A percentile compares a stretch with the other conserved stretches of the same genome.
Evolutionary conservation across 805 yeast species (phyloP).

Genomic region (Candida krabiensis): DNA sequence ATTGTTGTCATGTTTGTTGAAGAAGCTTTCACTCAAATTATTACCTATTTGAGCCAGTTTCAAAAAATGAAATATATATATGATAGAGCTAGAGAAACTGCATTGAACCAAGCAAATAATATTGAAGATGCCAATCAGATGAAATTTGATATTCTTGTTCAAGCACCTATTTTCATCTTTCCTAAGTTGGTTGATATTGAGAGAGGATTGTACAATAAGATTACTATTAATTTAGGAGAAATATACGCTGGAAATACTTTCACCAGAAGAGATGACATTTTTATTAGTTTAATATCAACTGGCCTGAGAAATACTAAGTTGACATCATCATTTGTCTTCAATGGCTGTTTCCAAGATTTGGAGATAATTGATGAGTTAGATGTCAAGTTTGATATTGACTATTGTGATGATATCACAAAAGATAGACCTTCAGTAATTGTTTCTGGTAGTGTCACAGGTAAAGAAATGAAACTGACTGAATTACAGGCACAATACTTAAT

Average conservation of each 20-base stretch:
- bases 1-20: constrained; percentile 77
- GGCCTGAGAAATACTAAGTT: constrained; percentile 74
- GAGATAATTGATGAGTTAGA: constrained; percentile 70
- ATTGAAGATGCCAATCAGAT: constrained; percentile 58
- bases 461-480: constrained; percentile 69
- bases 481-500: constrained; percentile 61
- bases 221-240: constrained; percentile 82
- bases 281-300: constrained; percentile 57
- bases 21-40: constrained; percentile 67
- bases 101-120: constrained; percentile 72
- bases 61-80: constrained; percentile 85
- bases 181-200: constrained; percentile 55
- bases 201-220: constrained; percentile 49
- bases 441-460: constrained; percentile 59
- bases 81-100: constrained; percentile 86
- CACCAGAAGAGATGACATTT: constrained; percentile 24
- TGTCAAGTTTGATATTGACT: constrained; percentile 57
- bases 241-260: constrained; percentile 68
- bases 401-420: constrained; percentile 40
- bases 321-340: constrained; percentile 57
- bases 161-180: constrained; percentile 82
- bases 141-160: constrained; percentile 67
- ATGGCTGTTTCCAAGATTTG: constrained; percentile 47
- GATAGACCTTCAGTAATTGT: constrained; percentile 51
- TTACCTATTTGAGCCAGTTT: constrained; percentile 69